Percentiles rank a stretch among this genome's conserved stretches.
Evolutionary conservation across 176 grass and related monocot genomes (phyloP).

Genomic region (Aegilops sharonensis): DNA sequence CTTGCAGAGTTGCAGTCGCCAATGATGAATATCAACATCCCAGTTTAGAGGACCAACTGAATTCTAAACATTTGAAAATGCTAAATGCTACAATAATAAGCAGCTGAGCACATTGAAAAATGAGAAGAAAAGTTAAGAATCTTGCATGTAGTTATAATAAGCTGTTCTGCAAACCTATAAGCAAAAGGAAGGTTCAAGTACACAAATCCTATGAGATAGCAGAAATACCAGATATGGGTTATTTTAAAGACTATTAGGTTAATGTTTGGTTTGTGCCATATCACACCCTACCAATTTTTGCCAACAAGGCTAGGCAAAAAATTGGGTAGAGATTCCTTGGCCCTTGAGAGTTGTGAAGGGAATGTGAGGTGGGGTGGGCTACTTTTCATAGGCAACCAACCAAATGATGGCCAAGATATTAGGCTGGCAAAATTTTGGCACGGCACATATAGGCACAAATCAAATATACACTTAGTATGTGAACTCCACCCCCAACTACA

Average conservation of each 20-base stretch:
- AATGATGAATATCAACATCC: neutral
- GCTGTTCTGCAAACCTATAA: conserved; percentile 7
- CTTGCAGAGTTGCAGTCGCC: neutral
- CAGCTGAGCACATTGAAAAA: neutral
- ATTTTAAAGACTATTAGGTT: neutral
- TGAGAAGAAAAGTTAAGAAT: neutral
- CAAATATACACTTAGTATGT: too few species aligned
- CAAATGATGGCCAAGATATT: too few species aligned
- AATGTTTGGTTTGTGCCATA: neutral
- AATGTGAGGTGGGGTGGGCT: neutral
- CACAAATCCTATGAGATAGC: neutral
- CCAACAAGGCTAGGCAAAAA: conserved; percentile 10
- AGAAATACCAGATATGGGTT: neutral
- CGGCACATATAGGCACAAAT: too few species aligned
- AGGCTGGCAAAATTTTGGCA: too few species aligned
- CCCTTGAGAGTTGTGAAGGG: too few species aligned
- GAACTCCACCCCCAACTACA: too few species aligned
- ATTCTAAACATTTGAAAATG: conserved; percentile 1
- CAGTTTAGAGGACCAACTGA: neutral
- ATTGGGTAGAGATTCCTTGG: too few species aligned
- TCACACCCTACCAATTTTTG: neutral
- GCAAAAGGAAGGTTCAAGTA: conserved; percentile 16
- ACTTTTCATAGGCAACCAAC: too few species aligned
- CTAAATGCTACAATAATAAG: neutral
- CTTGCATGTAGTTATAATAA: neutral